Evolutionary conservation across 306 rosid genomes (phyloP).

Genomic region (Malus domestica): ASM211411v1 NC_041792.1:228001-228500

Average conservation of each 20-base stretch:
- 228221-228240: conserved; percentile 84
- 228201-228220: conserved; percentile 78
- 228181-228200: conserved; percentile 75
- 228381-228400: background rate
- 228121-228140: conserved; percentile 85
- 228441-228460: background rate
- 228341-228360: background rate
- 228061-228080: conserved; percentile 6
- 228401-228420: background rate
- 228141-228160: conserved; percentile 83
- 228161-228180: conserved; percentile 98
- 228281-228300: background rate
- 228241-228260: conserved; percentile 7
- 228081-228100: conserved; percentile 18
- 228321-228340: background rate
- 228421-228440: background rate
- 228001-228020: background rate
- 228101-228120: conserved; percentile 47
- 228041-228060: background rate
- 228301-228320: background rate
- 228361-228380: background rate
- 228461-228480: background rate
- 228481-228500: background rate
- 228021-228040: background rate
- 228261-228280: background rate